phyloP scores from a whole-genome alignment of 1,284 basidiomycete genomes.

The Megacollybia platyphylla region DNA sequence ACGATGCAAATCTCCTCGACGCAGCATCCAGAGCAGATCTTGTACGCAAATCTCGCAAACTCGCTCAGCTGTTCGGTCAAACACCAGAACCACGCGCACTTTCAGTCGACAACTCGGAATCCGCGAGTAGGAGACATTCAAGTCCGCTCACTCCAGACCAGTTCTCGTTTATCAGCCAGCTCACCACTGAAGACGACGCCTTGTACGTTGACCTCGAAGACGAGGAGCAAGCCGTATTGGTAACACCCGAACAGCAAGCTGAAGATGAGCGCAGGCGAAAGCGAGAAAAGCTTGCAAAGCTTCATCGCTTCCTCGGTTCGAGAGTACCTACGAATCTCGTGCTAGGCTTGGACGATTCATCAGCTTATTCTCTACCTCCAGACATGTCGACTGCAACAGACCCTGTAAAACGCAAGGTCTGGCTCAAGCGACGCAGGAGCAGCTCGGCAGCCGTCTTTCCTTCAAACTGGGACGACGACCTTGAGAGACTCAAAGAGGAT shows the following conservation, averaged over 20 bases:
- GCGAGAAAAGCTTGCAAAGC: conserved; percentile 61
- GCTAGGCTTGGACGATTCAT: conserved; percentile 31
- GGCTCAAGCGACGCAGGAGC: conserved; percentile 39
- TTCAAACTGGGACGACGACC: conserved; percentile 33
- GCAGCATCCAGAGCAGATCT: conserved; percentile 60
- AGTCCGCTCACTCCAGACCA: conserved; percentile 12
- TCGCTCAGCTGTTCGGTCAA: conserved; percentile 67
- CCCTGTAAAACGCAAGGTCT: conserved; percentile 9
- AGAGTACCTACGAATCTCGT: conserved; percentile 60
- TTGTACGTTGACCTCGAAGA: conserved; percentile 64
- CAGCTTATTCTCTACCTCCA: conserved; percentile 20
- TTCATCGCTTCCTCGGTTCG: conserved; percentile 72
- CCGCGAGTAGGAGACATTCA: conserved; percentile 31
- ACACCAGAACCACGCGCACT: conserved; percentile 30
- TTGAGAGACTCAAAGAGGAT: conserved; percentile 55
- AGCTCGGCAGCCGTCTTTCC: conserved; percentile 37
- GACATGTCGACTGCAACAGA: conserved; percentile 1
- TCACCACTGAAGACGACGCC: conserved; percentile 16
- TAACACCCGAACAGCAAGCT: conserved; percentile 35
- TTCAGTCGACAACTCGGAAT: conserved; percentile 6
- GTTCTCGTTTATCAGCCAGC: conserved; percentile 15
- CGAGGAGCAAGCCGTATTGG: conserved; percentile 24
- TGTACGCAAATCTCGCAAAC: conserved; percentile 61
- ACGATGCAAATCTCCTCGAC: conserved; percentile 47
- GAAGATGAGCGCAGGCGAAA: conserved; percentile 54